phyloP scores from a whole-genome alignment of 2,329 filamentous ascomycete species.

The Colletotrichum tanaceti region DNA sequence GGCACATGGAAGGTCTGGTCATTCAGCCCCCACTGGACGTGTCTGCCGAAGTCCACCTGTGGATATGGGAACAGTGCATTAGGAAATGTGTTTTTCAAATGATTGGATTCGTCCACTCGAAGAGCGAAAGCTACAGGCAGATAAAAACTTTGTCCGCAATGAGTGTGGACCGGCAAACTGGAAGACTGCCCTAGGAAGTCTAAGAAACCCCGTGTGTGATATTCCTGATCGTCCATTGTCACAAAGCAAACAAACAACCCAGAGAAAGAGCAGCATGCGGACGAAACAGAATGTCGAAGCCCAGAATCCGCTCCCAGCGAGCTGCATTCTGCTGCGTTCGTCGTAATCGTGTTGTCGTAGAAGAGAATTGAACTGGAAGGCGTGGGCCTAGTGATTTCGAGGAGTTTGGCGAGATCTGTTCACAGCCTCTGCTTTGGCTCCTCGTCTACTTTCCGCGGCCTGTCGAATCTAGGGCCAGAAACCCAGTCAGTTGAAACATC shows the following conservation, averaged over 20 bases:
- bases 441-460: neutral
- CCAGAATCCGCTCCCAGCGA: neutral
- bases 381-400: neutral
- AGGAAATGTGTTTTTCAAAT: conserved; percentile 6
- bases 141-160: neutral
- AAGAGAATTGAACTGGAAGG: conserved; percentile 14
- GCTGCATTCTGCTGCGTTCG: conserved; percentile 1
- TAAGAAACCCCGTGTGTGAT: conserved; percentile 28
- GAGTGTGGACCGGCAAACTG: neutral
- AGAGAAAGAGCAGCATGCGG: conserved; percentile 14
- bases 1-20: neutral
- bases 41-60: neutral
- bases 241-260: conserved; percentile 8
- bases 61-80: neutral
- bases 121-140: conserved; percentile 15
- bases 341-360: conserved; percentile 3
- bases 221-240: conserved; percentile 3
- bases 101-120: conserved; percentile 28
- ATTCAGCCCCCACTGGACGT: neutral
- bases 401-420: neutral
- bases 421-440: conserved; percentile 17
- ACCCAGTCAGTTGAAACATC: conserved; percentile 2
- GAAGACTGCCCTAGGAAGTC: conserved; percentile 10
- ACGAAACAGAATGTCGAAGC: neutral
- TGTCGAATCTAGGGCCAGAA: neutral